Percentiles rank a stretch among this genome's conserved stretches.
These are phyloP conservation scores for Podospora conica DNA, from an alignment of 495 filamentous ascomycete species.

Conservation along the genomic window DNA sequence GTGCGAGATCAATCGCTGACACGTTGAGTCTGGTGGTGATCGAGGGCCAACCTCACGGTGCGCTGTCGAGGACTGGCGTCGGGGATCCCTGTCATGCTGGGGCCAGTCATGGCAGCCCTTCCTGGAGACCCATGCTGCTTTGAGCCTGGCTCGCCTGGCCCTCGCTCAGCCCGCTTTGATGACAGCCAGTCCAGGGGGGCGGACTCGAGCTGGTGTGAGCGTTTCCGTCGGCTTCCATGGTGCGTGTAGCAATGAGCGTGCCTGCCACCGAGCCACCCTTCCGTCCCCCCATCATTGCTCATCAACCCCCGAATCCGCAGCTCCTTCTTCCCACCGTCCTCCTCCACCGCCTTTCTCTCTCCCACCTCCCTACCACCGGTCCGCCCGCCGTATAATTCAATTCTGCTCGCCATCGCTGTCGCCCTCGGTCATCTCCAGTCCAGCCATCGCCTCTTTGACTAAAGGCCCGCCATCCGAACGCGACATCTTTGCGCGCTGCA, in stretches of 20 bases:
- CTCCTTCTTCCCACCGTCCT: slow-evolving; percentile 12
- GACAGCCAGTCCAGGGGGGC: slow-evolving; percentile 19
- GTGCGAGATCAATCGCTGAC: slow-evolving; percentile 16
- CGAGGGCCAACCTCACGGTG: not conserved
- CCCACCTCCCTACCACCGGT: slow-evolving; percentile 10
- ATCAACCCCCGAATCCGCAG: slow-evolving; percentile 26
- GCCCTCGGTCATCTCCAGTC: not conserved
- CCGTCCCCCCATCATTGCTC: slow-evolving; percentile 21
- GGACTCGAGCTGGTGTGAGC: slow-evolving; percentile 11
- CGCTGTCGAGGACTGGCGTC: not conserved
- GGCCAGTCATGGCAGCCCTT: slow-evolving; percentile 15
- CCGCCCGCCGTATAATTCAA: slow-evolving; percentile 12
- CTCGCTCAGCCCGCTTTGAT: slow-evolving; percentile 29
- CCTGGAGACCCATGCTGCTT: slow-evolving; percentile 20
- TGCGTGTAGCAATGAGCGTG: slow-evolving; percentile 6
- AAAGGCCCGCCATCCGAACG: slow-evolving; percentile 1
- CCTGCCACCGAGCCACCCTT: slow-evolving; percentile 15
- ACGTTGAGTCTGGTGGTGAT: not conserved
- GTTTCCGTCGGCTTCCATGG: slow-evolving; percentile 32
- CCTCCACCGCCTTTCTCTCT: slow-evolving; percentile 13
- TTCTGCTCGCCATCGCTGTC: slow-evolving; percentile 9
- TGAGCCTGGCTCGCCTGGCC: slow-evolving; percentile 16
- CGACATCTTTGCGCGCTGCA: slow-evolving; percentile 2
- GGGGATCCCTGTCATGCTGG: slow-evolving; percentile 16
- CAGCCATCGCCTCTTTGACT: slow-evolving; percentile 4